Conservation (phyloP, 306 rosid species). For the Vigna reflexopilosa region DNA sequence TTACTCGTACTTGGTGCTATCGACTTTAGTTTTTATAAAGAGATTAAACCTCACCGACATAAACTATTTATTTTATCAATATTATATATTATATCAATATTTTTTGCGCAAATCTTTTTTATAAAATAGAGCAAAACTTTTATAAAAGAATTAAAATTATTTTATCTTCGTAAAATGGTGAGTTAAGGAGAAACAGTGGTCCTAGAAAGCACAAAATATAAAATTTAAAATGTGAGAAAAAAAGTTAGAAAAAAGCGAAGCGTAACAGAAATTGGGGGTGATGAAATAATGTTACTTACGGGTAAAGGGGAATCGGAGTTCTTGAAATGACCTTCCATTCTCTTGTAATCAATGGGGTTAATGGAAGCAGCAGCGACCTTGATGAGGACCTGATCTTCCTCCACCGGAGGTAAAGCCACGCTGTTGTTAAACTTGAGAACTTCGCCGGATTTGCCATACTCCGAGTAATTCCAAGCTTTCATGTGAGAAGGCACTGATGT, state of each 20-base stretch:
- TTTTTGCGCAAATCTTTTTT: too few species aligned
- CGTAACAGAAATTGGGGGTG: neutral
- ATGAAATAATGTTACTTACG: constrained; percentile 37
- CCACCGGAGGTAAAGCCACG: constrained; percentile 53
- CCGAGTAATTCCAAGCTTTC: constrained; percentile 68
- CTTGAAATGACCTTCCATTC: constrained; percentile 48
- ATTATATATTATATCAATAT: too few species aligned
- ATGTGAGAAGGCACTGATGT: constrained; percentile 47
- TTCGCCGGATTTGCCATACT: constrained; percentile 56
- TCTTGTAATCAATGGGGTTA: constrained; percentile 69
- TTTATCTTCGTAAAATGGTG: neutral
- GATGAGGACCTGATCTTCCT: constrained; percentile 63
- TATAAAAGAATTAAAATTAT: neutral
- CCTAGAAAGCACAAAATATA: neutral
- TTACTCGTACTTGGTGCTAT: too few species aligned
- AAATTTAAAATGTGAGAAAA: neutral
- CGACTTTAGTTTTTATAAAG: too few species aligned
- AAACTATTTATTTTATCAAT: too few species aligned
- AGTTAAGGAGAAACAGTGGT: neutral
- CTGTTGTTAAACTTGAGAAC: constrained; percentile 58
- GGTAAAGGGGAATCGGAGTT: constrained; percentile 50
- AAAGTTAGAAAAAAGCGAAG: neutral
- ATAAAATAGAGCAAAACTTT: too few species aligned
- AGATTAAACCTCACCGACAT: too few species aligned
- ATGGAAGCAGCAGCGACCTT: constrained; percentile 72